A percentile compares a stretch with the other conserved stretches of the same genome.
Evolutionary conservation across 768 basidiomycete species (phyloP).

Genomic region (Suillus subluteus): DNA sequence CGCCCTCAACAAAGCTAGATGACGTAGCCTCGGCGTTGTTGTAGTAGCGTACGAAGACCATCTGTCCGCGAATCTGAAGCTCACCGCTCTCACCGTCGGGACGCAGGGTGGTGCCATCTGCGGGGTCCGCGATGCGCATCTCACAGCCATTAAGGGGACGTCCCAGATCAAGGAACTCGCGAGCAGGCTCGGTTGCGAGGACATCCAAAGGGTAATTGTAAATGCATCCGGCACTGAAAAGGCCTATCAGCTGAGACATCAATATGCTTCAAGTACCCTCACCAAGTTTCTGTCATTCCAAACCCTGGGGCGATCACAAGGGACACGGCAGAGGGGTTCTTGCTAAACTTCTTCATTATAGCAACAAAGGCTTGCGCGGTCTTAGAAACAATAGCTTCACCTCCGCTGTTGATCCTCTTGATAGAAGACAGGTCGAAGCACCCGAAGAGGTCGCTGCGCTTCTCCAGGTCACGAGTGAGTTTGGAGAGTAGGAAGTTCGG

Average conservation of each 20-base stretch:
- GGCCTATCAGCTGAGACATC: neutral
- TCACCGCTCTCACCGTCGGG: constrained; percentile 38
- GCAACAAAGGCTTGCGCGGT: constrained; percentile 41
- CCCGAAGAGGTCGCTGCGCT: constrained; percentile 27
- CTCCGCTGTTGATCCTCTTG: constrained; percentile 43
- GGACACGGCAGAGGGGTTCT: constrained; percentile 17
- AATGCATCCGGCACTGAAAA: constrained; percentile 39
- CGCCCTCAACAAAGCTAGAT: constrained; percentile 48
- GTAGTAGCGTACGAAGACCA: constrained; percentile 48
- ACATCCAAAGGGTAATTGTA: constrained; percentile 37
- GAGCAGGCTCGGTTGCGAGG: constrained; percentile 15
- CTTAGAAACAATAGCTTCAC: constrained; percentile 44
- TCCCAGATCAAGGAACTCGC: constrained; percentile 44
- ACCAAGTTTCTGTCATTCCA: constrained; percentile 48
- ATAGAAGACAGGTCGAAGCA: constrained; percentile 39
- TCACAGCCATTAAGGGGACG: constrained; percentile 32
- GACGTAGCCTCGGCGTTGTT: constrained; percentile 50
- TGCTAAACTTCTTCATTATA: constrained; percentile 32
- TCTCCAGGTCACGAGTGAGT: constrained; percentile 36
- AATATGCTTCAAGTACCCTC: constrained; percentile 15
- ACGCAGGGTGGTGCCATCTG: constrained; percentile 31
- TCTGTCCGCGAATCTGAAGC: constrained; percentile 43
- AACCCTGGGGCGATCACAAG: constrained; percentile 33
- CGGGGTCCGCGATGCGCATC: constrained; percentile 39
- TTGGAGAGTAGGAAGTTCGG: constrained; percentile 48